Conservation (phyloP, 1,284 basidiomycete species). For the Meripilus lineatus region DNA sequence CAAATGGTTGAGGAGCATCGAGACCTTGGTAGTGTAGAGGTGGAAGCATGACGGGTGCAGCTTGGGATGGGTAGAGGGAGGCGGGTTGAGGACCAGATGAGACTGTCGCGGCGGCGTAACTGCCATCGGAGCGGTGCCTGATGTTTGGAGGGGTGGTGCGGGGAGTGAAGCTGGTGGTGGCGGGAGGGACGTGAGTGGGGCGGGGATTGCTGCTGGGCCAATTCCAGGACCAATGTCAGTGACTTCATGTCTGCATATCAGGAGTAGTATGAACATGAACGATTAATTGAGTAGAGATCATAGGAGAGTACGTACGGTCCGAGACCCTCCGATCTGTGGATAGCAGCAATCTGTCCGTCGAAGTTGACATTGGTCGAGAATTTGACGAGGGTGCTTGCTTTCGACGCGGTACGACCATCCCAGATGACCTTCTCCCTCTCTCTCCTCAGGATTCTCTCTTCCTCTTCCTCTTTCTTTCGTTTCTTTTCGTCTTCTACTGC, state of each 20-base stretch:
- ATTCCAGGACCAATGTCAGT: slow-evolving; percentile 81
- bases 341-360: slow-evolving; percentile 92
- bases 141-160: too few relatives aligned
- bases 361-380: slow-evolving; percentile 89
- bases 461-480: slow-evolving; percentile 80
- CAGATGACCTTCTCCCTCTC: slow-evolving; percentile 92
- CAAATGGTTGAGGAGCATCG: slow-evolving; percentile 65
- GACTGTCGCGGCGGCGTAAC: too few relatives aligned
- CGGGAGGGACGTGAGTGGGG: slow-evolving; percentile 52
- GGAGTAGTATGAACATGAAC: slow-evolving; percentile 10
- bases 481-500: slow-evolving; percentile 86
- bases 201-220: slow-evolving; percentile 70
- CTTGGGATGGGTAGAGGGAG: too few relatives aligned
- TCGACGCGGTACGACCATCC: slow-evolving; percentile 93
- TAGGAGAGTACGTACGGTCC: slow-evolving; percentile 75
- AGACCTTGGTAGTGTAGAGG: slow-evolving; percentile 77
- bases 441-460: slow-evolving; percentile 70
- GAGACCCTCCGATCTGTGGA: slow-evolving; percentile 85
- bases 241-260: slow-evolving; percentile 51
- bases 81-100: too few relatives aligned
- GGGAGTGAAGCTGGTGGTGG: slow-evolving; percentile 70
- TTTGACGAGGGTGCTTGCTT: slow-evolving; percentile 82
- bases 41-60: too few relatives aligned
- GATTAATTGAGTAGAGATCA: slow-evolving; percentile 35
- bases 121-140: too few relatives aligned